phyloP scores from a whole-genome alignment of 495 filamentous ascomycete genomes.

The Staphylotrichum longicolle region DNA sequence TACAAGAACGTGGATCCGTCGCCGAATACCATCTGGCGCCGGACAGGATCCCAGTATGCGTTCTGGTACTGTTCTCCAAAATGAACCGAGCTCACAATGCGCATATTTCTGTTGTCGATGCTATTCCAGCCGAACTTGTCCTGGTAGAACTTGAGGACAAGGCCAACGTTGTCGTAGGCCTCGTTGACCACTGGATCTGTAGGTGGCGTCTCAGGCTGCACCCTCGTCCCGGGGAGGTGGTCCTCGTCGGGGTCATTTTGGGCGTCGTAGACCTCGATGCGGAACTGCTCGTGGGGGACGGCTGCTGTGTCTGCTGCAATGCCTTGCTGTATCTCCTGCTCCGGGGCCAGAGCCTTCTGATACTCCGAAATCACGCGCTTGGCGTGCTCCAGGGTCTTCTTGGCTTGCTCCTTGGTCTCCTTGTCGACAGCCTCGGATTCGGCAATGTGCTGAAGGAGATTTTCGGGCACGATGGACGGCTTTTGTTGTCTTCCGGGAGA shows the following conservation, averaged over 20 bases:
- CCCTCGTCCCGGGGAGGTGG: conserved; percentile 39
- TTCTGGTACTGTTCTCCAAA: conserved; percentile 45
- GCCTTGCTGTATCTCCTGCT: conserved; percentile 16
- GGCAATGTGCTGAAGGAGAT: conserved; percentile 40
- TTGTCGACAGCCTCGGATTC: conserved; percentile 37
- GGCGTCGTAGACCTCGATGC: conserved; percentile 42
- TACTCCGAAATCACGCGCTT: conserved; percentile 22
- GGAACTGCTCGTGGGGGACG: conserved; percentile 17
- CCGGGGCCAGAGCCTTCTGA: conserved; percentile 7
- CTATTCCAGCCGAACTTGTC: conserved; percentile 45
- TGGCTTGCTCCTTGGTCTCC: conserved; percentile 34
- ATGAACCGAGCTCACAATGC: conserved; percentile 46
- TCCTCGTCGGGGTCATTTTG: conserved; percentile 34
- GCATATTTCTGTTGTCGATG: conserved; percentile 44
- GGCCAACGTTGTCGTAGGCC: conserved; percentile 42
- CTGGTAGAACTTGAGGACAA: conserved; percentile 45
- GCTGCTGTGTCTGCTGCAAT: not conserved
- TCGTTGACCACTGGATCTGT: conserved; percentile 40
- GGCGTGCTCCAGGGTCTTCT: conserved; percentile 36
- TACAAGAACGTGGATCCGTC: conserved; percentile 45
- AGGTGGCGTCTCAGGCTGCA: conserved; percentile 38
- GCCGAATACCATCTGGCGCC: conserved; percentile 46
- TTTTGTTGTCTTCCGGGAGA: conserved; percentile 5
- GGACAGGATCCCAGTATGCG: conserved; percentile 38
- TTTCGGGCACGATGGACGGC: conserved; percentile 36